Conservation (phyloP, 495 filamentous ascomycete genomes). For the Staphylotrichum tortipilum region DNA sequence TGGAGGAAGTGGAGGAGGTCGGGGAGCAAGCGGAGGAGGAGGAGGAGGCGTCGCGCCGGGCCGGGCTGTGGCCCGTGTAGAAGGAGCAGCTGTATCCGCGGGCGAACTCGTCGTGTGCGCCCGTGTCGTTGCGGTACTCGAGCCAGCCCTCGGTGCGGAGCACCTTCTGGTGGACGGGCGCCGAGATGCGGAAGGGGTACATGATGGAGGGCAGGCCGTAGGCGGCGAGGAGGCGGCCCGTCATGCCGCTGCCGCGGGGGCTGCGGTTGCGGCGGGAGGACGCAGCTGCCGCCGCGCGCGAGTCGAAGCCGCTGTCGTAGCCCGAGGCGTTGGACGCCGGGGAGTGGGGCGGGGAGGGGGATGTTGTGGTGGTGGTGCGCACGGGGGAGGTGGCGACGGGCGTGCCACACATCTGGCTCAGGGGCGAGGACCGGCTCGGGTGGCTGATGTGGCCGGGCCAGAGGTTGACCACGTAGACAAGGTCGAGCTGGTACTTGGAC, state of each 20-base stretch:
- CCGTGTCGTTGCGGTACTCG: conserved; percentile 28
- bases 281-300: neutral
- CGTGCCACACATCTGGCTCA: conserved; percentile 5
- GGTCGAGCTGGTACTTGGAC: conserved; percentile 30
- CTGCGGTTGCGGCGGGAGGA: neutral
- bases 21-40: no score
- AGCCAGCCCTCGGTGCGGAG: conserved; percentile 31
- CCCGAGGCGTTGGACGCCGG: neutral
- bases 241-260: conserved; percentile 10
- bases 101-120: conserved; percentile 24
- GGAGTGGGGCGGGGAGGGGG: conserved; percentile 6
- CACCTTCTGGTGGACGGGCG: conserved; percentile 29
- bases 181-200: conserved; percentile 32
- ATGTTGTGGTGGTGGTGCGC: neutral
- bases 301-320: conserved; percentile 1
- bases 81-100: conserved; percentile 35
- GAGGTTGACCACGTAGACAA: conserved; percentile 37
- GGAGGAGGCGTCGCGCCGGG: conserved; percentile 2
- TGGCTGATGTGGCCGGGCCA: conserved; percentile 29
- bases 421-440: neutral
- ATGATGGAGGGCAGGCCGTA: conserved; percentile 29
- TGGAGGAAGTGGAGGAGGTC: no score
- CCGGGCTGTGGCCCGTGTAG: conserved; percentile 22
- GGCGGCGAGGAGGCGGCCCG: conserved; percentile 34
- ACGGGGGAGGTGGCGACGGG: conserved; percentile 1